Conservation (phyloP, 2,329 filamentous ascomycete species). For the Sporothrix pallida region DNA sequence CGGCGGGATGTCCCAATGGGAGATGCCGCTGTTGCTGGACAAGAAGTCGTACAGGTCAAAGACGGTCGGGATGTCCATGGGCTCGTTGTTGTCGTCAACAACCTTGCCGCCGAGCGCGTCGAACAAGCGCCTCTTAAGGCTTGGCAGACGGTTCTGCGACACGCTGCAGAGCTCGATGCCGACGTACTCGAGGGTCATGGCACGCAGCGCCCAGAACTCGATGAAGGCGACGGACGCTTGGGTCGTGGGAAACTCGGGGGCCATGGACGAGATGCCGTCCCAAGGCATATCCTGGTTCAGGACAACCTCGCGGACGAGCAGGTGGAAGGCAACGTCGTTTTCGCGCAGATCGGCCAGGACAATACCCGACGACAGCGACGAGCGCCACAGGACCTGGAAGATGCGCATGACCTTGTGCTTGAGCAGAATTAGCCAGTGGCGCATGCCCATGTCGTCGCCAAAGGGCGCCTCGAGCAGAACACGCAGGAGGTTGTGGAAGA, state of each 20-base stretch:
- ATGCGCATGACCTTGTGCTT: conserved; percentile 74
- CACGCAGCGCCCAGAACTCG: conserved; percentile 78
- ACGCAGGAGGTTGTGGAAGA: conserved; percentile 82
- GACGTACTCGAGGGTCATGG: conserved; percentile 82
- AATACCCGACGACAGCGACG: conserved; percentile 75
- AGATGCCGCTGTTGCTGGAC: conserved; percentile 56
- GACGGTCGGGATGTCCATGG: conserved; percentile 72
- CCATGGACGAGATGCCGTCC: conserved; percentile 68
- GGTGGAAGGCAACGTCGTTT: conserved; percentile 78
- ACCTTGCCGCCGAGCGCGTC: conserved; percentile 80
- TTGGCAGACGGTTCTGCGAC: conserved; percentile 72
- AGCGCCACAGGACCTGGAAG: conserved; percentile 81
- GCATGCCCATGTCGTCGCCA: conserved; percentile 63
- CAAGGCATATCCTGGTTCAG: conserved; percentile 73
- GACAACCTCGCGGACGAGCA: conserved; percentile 74
- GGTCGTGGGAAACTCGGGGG: conserved; percentile 71
- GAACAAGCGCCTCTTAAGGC: conserved; percentile 70
- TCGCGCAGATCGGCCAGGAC: conserved; percentile 80
- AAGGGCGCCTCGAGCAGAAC: conserved; percentile 74
- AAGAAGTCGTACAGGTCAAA: conserved; percentile 96
- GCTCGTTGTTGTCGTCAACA: conserved; percentile 67
- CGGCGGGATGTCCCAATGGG: conserved; percentile 56
- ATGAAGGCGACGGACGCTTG: conserved; percentile 72
- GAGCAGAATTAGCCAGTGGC: conserved; percentile 71
- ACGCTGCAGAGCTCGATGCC: conserved; percentile 83